Base-by-base conservation (phyloP, 1,139 yeast genomes). In the Lodderomyces oxycetoniae region DNA sequence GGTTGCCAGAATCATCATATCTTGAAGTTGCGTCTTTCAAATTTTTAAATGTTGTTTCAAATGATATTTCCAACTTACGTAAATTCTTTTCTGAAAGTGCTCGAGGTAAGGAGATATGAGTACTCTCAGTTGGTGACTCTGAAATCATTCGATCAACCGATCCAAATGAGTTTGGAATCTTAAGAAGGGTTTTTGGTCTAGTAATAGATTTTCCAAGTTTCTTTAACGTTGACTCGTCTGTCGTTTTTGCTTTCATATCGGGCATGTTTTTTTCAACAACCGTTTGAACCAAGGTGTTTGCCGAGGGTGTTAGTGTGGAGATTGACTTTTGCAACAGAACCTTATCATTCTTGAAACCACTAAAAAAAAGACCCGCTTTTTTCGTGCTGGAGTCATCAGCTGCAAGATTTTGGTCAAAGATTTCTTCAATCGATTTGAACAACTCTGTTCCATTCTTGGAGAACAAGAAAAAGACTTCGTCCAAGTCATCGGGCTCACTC, bases 391-490 rank as follows among this genome's bases (percentile, higher is more conserved):
- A 7, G 9, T 19, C 22, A 7, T 7, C 7, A 7, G 7, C 22
- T 28, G 25, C 24, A 5, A 21, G 14, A 30, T 31, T 26, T 17
- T 47, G 37, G n/a, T n/a, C n/a, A 5, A 58, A 37, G 8, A 60
- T 45, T 13, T 48, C 45, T 10, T 46, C 48, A 31, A 65, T 48
- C 1, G 43, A 37, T 2, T 52, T 46, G 30, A 51, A 49, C 35
- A 65, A 61, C 4, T 48, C 52, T 3, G 50, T 45, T 3, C 66
- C 64, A 16, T 48, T 50, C 13, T 47, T 61, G 49, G 86, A 80
- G 46, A 86, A 82, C 46, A 85, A 73, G 45, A 88, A 72, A 39
- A 74, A 76, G 43, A 81, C 75, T 34, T 79, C 85, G 47, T 84
- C 89, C 5, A 25, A 12, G 14, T 26, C 26, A n/a, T 31, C 34